These are phyloP conservation scores for Metschnikowia kunwiensis DNA, from an alignment of 805 yeast genomes.

Conservation along the genomic window DNA sequence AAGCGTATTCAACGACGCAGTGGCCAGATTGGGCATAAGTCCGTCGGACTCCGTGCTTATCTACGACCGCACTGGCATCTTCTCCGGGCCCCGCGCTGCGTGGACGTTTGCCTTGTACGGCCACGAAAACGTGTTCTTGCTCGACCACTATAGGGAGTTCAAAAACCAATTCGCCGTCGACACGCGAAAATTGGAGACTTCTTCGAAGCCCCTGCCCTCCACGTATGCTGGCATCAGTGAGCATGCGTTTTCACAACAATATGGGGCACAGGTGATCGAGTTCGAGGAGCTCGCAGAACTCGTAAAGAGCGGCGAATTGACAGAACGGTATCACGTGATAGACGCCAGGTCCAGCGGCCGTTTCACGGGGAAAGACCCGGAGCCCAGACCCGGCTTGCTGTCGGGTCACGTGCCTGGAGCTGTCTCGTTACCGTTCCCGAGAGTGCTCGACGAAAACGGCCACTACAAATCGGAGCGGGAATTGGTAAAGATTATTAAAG, in stretches of 20 bases:
- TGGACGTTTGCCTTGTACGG: constrained; percentile 86
- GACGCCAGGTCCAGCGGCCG: constrained; percentile 83
- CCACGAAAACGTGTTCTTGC: constrained; percentile 62
- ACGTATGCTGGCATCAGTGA: constrained; percentile 22
- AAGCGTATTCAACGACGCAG: constrained; percentile 50
- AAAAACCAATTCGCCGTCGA: constrained; percentile 37
- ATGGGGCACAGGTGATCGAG: constrained; percentile 50
- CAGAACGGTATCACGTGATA: constrained; percentile 49
- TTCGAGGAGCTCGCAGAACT: constrained; percentile 65
- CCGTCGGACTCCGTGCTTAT: constrained; percentile 63
- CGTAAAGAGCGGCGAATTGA: constrained; percentile 47
- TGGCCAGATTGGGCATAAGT: constrained; percentile 54
- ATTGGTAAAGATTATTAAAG: constrained; percentile 45
- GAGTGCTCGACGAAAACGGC: constrained; percentile 50
- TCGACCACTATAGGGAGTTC: constrained; percentile 66
- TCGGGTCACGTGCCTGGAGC: constrained; percentile 91
- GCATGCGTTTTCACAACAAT: constrained; percentile 31
- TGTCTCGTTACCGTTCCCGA: constrained; percentile 68
- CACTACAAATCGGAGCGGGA: constrained; percentile 48
- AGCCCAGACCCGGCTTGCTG: constrained; percentile 83
- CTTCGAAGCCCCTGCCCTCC: constrained; percentile 8
- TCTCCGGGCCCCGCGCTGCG: constrained; percentile 86
- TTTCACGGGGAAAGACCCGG: constrained; percentile 77
- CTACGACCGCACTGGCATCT: constrained; percentile 82
- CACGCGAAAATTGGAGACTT: constrained; percentile 5